These are phyloP conservation scores for Fusarium sp. DNA, from an alignment of 2,329 filamentous ascomycete genomes.

Conservation along the genomic window DNA sequence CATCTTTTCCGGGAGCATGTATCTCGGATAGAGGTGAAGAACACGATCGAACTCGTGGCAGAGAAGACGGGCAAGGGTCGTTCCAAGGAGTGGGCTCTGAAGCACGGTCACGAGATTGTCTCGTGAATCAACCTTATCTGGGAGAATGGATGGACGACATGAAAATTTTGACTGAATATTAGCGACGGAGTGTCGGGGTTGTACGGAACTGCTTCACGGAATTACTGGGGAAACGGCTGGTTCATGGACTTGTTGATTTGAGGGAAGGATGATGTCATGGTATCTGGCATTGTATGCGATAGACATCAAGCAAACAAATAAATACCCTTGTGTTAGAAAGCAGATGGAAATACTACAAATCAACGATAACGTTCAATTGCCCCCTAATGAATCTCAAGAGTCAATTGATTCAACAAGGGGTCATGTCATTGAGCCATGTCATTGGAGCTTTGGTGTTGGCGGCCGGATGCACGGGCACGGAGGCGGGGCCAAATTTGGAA, in stretches of 20 bases:
- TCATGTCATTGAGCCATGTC: conserved; percentile 23
- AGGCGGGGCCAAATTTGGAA: conserved; percentile 41
- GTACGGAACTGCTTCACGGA: conserved; percentile 38
- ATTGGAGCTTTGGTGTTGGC: conserved; percentile 18
- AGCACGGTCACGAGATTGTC: conserved; percentile 53
- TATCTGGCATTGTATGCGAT: conserved; percentile 26
- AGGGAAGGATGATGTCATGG: conserved; percentile 16
- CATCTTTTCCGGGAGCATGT: conserved; percentile 52
- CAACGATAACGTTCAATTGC: conserved; percentile 5
- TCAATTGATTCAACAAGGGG: background rate
- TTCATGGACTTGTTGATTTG: conserved; percentile 22
- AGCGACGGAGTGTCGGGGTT: conserved; percentile 43
- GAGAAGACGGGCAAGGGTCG: conserved; percentile 54
- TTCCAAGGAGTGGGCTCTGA: conserved; percentile 54
- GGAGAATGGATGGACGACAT: conserved; percentile 18
- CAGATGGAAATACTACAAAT: conserved; percentile 13
- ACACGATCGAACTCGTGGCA: conserved; percentile 55
- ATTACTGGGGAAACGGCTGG: conserved; percentile 27
- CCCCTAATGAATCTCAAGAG: background rate
- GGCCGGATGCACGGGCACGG: conserved; percentile 41
- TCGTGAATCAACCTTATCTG: conserved; percentile 32
- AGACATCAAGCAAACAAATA: conserved; percentile 21
- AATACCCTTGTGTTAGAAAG: conserved; percentile 26
- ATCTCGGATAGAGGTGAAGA: conserved; percentile 56
- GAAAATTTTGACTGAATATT: conserved; percentile 41